Percentiles rank a stretch among this genome's conserved stretches.
phyloP scores from a whole-genome alignment of 129 eudicot genomes.

The carrot (Daucus carota) region DH1_v3.0 NC_030386.2:19598501-19599000 shows the following conservation, averaged over 20 bases:
- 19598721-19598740: too few relatives aligned
- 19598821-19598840: neutral
- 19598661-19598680: too few relatives aligned
- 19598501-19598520: neutral
- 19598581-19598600: neutral
- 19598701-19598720: too few relatives aligned
- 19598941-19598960: constrained; percentile 19
- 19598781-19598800: too few relatives aligned
- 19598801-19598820: too few relatives aligned
- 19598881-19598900: constrained; percentile 25
- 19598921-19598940: constrained; percentile 18
- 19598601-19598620: neutral
- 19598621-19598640: neutral
- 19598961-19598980: constrained; percentile 24
- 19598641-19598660: neutral
- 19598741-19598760: too few relatives aligned
- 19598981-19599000: neutral
- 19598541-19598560: neutral
- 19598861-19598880: constrained; percentile 20
- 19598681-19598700: too few relatives aligned
- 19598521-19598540: neutral
- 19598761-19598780: too few relatives aligned
- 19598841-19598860: neutral
- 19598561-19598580: neutral
- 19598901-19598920: neutral